Evolutionary conservation across 1,139 yeast species (phyloP).

Genomic region (Magnusiomyces magnusii): DNA sequence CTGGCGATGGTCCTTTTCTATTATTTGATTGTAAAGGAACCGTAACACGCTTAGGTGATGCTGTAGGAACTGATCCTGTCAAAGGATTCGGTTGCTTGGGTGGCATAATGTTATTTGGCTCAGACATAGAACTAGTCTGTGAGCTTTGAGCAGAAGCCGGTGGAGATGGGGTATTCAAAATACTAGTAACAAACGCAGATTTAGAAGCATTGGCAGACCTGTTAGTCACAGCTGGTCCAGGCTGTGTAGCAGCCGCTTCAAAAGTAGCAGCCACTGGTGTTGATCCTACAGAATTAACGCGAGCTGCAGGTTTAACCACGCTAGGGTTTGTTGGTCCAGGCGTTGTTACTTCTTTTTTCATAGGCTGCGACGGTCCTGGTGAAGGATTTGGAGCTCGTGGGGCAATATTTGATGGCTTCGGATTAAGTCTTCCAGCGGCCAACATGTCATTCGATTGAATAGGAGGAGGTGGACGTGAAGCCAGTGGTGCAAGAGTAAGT

Average conservation of each 20-base stretch:
- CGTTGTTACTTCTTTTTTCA: too few relatives aligned
- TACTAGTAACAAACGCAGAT: background rate
- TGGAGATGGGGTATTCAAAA: background rate
- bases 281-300: too few relatives aligned
- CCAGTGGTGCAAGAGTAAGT: constrained; percentile 13
- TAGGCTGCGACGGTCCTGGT: too few relatives aligned
- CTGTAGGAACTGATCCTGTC: background rate
- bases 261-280: too few relatives aligned
- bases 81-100: background rate
- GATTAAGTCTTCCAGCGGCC: background rate
- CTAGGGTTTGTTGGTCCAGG: background rate
- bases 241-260: background rate
- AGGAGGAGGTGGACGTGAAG: constrained; percentile 10
- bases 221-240: background rate
- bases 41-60: background rate
- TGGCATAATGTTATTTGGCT: background rate
- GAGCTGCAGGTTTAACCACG: background rate
- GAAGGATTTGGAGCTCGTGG: too few relatives aligned
- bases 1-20: too few relatives aligned
- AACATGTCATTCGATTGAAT: background rate
- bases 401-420: too few relatives aligned
- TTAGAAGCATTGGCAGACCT: background rate
- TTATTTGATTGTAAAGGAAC: background rate
- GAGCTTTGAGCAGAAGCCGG: background rate
- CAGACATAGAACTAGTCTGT: background rate